These are phyloP conservation scores for Amanita exitialis DNA, from an alignment of 768 basidiomycete species.

Conservation along the genomic window DNA sequence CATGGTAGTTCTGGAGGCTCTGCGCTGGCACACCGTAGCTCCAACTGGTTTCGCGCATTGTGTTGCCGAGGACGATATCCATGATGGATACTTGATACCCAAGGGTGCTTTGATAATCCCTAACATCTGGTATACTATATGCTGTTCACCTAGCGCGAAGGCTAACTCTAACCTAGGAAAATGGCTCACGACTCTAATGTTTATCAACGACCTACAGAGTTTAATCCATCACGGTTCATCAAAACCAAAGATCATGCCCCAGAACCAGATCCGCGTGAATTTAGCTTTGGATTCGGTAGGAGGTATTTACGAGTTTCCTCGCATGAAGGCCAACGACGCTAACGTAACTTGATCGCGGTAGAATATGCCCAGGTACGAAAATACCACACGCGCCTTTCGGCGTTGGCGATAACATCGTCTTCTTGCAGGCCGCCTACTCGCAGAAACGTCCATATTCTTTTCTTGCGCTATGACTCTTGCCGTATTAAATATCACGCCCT, in stretches of 20 bases:
- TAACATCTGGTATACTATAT: constrained; percentile 25
- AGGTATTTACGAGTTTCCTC: constrained; percentile 17
- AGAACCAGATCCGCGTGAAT: constrained; percentile 32
- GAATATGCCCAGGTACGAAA: constrained; percentile 24
- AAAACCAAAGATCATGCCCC: constrained; percentile 21
- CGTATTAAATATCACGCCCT: constrained; percentile 27
- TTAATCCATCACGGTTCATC: constrained; percentile 41
- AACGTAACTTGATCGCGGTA: not conserved
- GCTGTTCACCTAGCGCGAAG: not conserved
- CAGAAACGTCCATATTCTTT: constrained; percentile 33
- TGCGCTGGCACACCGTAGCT: constrained; percentile 23
- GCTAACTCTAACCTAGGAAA: constrained; percentile 14
- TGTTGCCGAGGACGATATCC: constrained; percentile 30
- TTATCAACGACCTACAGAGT: constrained; percentile 33
- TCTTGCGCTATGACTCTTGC: constrained; percentile 29
- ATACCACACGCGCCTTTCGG: not conserved
- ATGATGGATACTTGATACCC: constrained; percentile 34
- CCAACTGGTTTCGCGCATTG: constrained; percentile 28
- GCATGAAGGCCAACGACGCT: not conserved
- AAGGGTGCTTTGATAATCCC: constrained; percentile 26
- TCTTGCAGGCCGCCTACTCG: constrained; percentile 13
- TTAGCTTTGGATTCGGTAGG: constrained; percentile 47
- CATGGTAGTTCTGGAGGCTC: constrained; percentile 26
- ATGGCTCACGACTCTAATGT: constrained; percentile 32
- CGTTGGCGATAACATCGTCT: not conserved